These are phyloP conservation scores for Tephrocybe sp. DNA, from an alignment of 768 basidiomycete genomes.

Conservation along the genomic window DNA sequence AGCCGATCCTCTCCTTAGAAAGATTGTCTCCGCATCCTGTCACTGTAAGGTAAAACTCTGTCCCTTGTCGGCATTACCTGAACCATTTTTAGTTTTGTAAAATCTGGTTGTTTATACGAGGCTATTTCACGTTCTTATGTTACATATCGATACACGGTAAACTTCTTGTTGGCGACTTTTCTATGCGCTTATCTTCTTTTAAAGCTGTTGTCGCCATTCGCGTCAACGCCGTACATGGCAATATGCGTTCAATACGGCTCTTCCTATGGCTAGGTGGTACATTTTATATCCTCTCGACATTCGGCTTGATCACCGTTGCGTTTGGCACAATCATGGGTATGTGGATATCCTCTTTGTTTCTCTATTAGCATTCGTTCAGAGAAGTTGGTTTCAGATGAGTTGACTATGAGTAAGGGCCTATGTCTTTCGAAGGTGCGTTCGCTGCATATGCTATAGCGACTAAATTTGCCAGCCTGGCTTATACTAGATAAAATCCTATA, in stretches of 20 bases:
- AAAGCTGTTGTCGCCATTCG: conserved; percentile 12
- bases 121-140: conserved; percentile 10
- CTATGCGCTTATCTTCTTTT: background rate
- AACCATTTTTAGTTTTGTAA: conserved; percentile 10
- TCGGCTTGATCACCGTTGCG: conserved; percentile 1
- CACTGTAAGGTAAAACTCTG: background rate
- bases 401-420: background rate
- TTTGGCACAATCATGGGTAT: background rate
- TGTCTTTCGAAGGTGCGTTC: conserved; percentile 2
- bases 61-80: background rate
- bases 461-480: background rate
- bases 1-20: background rate
- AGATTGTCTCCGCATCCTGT: background rate
- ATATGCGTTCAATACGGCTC: background rate
- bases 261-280: conserved; percentile 7
- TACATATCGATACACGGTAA: conserved; percentile 9
- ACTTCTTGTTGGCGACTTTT: background rate
- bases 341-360: background rate
- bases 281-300: conserved; percentile 6
- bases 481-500: conserved; percentile 9
- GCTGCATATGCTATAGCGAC: background rate
- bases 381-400: background rate
- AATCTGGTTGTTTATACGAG: conserved; percentile 8
- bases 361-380: background rate
- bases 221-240: conserved; percentile 8